Evolutionary conservation across 148 eudicot genomes (phyloP), one percentile per base, ranked within the genome.

Genomic region (Amaranthus palmeri): DNA sequence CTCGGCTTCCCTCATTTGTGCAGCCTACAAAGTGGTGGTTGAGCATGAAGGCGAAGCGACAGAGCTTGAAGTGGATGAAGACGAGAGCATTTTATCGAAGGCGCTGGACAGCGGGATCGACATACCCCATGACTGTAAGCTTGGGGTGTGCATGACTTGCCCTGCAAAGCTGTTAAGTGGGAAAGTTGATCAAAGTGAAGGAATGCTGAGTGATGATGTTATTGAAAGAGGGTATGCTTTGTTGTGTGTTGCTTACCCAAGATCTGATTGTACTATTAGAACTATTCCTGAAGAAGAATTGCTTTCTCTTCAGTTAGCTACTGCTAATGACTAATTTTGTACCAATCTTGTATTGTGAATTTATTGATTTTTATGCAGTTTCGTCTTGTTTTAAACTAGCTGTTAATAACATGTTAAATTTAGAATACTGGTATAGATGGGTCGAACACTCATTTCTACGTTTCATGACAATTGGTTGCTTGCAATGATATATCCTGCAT

Each of bases 101-200:
- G 98, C 97, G 10, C 59, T 91, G 60, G 98, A 93, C 4, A 66
- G 47, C 3, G 98, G 92, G 14, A 5, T 93, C 63, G 52, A 75
- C 0, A 87, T 91, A 57, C 97, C 98, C 0, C 76, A 93, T 62
- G 98, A 93, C 74, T 93, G 98, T 76, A 91, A 93, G 73, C 92
- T 93, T 2, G 98, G 98, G 0, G 98, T 93, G 8, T 93, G 98
- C 80, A 91, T 93, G 98, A 93, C 98, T 1, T 93, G 98, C 60
- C 98, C 98, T 5, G 98, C 98, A 0, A 80, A 76, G 80, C 83
- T 93, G 3, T 3, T 93, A 0, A 80, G 81, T 15, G 98, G 98
- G 3, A 65, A 58, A 5, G 96, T 93, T 18, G 98, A 93, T 71
- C 98, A 93, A 72, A 89, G 87, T 72, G 98, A 87, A 4, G 98